phyloP scores from a whole-genome alignment of 148 eudicot species.

The Gaultheria prostrata region DNA sequence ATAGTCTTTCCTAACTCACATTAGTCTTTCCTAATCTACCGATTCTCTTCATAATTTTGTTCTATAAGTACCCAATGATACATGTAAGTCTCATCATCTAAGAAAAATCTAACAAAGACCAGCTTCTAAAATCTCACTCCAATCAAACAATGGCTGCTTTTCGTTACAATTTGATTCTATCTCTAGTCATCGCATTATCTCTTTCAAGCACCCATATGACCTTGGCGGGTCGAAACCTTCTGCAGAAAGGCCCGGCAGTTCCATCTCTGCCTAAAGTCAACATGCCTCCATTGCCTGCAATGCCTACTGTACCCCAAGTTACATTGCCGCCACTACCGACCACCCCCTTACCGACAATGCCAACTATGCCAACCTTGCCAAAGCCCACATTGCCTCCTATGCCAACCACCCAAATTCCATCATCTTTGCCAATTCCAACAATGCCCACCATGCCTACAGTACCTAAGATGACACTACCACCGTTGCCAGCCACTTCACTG shows the following conservation, averaged over 20 bases:
- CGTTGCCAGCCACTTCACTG: background rate
- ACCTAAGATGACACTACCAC: background rate
- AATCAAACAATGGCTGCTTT: background rate
- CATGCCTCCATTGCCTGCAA: too few relatives aligned
- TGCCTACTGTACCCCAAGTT: too few relatives aligned
- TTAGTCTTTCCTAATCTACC: background rate
- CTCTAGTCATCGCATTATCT: background rate
- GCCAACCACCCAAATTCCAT: background rate
- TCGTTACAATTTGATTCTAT: background rate
- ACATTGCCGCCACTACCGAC: too few relatives aligned
- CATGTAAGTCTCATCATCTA: background rate
- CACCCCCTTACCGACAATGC: background rate
- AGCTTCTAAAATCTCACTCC: too few relatives aligned
- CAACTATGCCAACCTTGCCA: background rate
- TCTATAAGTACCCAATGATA: background rate
- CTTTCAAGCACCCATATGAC: slow-evolving; percentile 6
- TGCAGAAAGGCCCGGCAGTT: slow-evolving; percentile 11
- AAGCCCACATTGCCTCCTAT: slow-evolving; percentile 1
- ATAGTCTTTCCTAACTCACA: too few relatives aligned
- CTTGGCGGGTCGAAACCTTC: slow-evolving; percentile 10
- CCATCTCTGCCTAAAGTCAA: background rate
- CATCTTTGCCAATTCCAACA: slow-evolving; percentile 14
- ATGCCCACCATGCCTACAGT: background rate
- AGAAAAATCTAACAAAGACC: too few relatives aligned
- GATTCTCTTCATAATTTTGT: background rate